Base-by-base conservation (phyloP, 2,329 filamentous ascomycete genomes). In the Sclerotinia spermophila region DNA sequence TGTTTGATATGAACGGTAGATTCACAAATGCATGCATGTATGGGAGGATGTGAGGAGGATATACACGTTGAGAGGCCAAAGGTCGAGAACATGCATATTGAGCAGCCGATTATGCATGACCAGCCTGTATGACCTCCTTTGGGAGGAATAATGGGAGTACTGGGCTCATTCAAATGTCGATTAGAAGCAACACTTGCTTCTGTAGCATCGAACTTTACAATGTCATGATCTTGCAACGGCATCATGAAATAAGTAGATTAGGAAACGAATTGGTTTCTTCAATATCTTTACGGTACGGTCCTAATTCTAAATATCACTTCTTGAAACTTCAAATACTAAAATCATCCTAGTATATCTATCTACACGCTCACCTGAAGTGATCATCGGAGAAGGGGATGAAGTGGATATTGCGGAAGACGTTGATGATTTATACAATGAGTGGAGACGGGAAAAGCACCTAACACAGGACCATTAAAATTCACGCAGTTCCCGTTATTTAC, bases 51-150 rank as follows among this genome's bases (percentile, higher is more conserved):
- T n/a, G 35, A n/a, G n/a, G 4, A 13, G 8, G 40, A 45, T 40
- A 55, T 70, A 67, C 68, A 42, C 48, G n/a, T 60, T 67, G 15
- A 66, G 60, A n/a, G 59, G 2, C 51, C 61, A 42, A 67, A 67
- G 15, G 42, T 70, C 15, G 67, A 33, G 10, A 55, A 69, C 27
- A 68, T 44, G 17, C 44, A 40, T 11, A 69, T 42, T 40, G 42
- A 53, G 44, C 45, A 62, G 15, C 67, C 19, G 35, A 44, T 21
- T 27, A 53, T 38, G 6, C 11, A 42, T 42, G 65, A 19, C 35
- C 45, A 55, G 17, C 44, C 45, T 40, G 24, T 27, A 35, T 17
- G 30, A 65, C n/a, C 44, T 53, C 67, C 56, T 42, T 69, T n/a
- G 8, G 58, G 17, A 2, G 53, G 40, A 13, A 68, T 45, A 1